These are phyloP conservation scores for Phycomyces blakesleeanus DNA, from an alignment of 192 early-diverging fungal genomes.

Conservation along the genomic window DNA sequence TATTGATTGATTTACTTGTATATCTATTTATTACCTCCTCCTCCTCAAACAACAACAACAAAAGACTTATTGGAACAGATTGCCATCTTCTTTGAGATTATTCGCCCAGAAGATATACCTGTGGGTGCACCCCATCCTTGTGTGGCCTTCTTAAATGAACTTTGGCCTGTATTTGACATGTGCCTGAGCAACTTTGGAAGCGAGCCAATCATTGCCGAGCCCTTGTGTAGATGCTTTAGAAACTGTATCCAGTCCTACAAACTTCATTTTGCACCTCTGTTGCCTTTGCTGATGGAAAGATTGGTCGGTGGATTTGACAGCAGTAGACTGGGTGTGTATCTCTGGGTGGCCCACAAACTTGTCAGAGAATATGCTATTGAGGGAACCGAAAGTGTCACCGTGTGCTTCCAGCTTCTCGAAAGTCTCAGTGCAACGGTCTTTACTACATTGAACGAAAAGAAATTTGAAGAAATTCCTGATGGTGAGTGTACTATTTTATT, in stretches of 20 bases:
- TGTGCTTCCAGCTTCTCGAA: constrained; percentile 57
- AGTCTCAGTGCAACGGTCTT: constrained; percentile 66
- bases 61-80: constrained; percentile 56
- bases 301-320: constrained; percentile 65
- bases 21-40: too few species aligned
- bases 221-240: constrained; percentile 54
- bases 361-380: constrained; percentile 61
- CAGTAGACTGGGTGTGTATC: constrained; percentile 61
- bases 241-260: constrained; percentile 56
- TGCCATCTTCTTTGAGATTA: constrained; percentile 54
- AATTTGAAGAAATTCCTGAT: constrained; percentile 61
- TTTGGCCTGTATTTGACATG: constrained; percentile 72
- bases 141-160: constrained; percentile 56
- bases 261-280: constrained; percentile 49
- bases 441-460: constrained; percentile 45
- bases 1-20: background rate
- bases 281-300: constrained; percentile 56
- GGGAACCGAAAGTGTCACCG: constrained; percentile 41
- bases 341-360: constrained; percentile 76
- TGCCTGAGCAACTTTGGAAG: constrained; percentile 51
- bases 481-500: too few species aligned
- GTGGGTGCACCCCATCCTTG: constrained; percentile 57
- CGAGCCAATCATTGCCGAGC: constrained; percentile 43
- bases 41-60: too few species aligned
- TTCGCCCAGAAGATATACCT: constrained; percentile 48